phyloP scores from a whole-genome alignment of 805 yeast genomes.

The Ogataea ganodermae region DNA sequence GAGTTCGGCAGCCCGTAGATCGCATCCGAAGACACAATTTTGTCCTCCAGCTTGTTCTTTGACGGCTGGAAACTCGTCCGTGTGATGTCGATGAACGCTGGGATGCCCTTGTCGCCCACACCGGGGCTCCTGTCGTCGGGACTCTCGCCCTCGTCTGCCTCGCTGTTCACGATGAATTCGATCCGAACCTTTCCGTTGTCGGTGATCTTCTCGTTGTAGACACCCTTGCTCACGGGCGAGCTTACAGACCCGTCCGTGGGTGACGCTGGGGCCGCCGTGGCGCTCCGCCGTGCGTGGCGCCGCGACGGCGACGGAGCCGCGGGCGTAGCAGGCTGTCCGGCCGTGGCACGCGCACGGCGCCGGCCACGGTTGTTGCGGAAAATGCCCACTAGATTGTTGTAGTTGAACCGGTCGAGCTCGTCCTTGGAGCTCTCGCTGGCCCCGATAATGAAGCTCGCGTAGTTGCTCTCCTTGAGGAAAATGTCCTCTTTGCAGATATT shows the following conservation, averaged over 20 bases:
- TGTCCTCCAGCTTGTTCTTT: slow-evolving; percentile 49
- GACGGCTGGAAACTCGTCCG: slow-evolving; percentile 42
- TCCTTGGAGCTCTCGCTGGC: slow-evolving; percentile 28
- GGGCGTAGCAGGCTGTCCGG: neutral
- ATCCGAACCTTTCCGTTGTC: slow-evolving; percentile 51
- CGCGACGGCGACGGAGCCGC: neutral
- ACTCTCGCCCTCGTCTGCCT: slow-evolving; percentile 20
- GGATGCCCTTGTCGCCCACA: slow-evolving; percentile 26
- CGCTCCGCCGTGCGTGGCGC: neutral
- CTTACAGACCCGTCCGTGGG: neutral
- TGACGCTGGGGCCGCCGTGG: slow-evolving; percentile 2
- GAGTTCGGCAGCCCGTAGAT: slow-evolving; percentile 86
- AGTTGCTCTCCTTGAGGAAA: slow-evolving; percentile 38
- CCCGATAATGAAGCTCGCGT: slow-evolving; percentile 36
- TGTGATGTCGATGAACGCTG: slow-evolving; percentile 45
- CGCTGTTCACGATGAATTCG: slow-evolving; percentile 41
- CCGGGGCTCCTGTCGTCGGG: slow-evolving; percentile 7
- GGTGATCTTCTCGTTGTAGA: slow-evolving; percentile 44
- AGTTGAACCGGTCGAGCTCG: slow-evolving; percentile 27
- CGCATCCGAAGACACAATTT: slow-evolving; percentile 72
- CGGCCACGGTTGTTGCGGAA: slow-evolving; percentile 27
- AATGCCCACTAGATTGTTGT: slow-evolving; percentile 27
- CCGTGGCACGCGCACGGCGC: neutral
- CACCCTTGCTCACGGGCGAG: slow-evolving; percentile 28
- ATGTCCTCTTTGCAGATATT: slow-evolving; percentile 37